Percentiles rank a stretch among this genome's conserved stretches.
Evolutionary conservation across 208 protist species (phyloP).

Genomic region (Angomonas deanei): DNA sequence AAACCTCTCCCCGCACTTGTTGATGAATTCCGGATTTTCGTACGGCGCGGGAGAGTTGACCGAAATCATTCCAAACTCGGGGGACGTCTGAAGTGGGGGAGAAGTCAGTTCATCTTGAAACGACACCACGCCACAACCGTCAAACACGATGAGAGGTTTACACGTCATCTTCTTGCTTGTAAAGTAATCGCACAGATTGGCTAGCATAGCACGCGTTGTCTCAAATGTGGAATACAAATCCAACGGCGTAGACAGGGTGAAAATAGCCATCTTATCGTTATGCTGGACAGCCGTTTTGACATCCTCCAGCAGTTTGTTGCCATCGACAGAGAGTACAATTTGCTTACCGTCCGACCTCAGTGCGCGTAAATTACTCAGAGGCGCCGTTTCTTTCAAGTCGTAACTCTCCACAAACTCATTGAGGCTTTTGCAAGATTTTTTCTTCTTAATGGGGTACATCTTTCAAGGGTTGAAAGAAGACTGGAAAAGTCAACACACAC

Average conservation of each 20-base stretch:
- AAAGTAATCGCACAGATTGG: conserved; percentile 16
- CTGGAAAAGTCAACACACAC: conserved; percentile 1
- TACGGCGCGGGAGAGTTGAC: conserved; percentile 7
- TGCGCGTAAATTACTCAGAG: conserved; percentile 42
- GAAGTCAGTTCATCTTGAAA: conserved; percentile 13
- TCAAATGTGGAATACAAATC: conserved; percentile 54
- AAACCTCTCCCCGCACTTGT: conserved; percentile 46
- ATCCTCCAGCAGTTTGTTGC: conserved; percentile 73
- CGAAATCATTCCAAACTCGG: conserved; percentile 4
- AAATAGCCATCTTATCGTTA: conserved; percentile 51
- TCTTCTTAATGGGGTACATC: background rate
- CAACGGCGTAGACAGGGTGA: conserved; percentile 61
- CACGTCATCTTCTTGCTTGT: conserved; percentile 14
- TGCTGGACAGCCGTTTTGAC: conserved; percentile 55
- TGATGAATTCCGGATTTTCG: conserved; percentile 28
- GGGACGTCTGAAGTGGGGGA: conserved; percentile 15
- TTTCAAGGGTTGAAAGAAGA: background rate
- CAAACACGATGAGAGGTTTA: conserved; percentile 51
- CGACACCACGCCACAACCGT: conserved; percentile 47
- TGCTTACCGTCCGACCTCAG: conserved; percentile 39
- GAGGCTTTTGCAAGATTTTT: conserved; percentile 15
- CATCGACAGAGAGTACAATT: conserved; percentile 67
- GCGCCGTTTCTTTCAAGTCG: conserved; percentile 56
- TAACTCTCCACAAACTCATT: conserved; percentile 53
- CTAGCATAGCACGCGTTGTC: conserved; percentile 25